A percentile compares a stretch with the other conserved stretches of the same genome.
Conservation (phyloP, 768 basidiomycete species). For the Suillus discolor region DNA sequence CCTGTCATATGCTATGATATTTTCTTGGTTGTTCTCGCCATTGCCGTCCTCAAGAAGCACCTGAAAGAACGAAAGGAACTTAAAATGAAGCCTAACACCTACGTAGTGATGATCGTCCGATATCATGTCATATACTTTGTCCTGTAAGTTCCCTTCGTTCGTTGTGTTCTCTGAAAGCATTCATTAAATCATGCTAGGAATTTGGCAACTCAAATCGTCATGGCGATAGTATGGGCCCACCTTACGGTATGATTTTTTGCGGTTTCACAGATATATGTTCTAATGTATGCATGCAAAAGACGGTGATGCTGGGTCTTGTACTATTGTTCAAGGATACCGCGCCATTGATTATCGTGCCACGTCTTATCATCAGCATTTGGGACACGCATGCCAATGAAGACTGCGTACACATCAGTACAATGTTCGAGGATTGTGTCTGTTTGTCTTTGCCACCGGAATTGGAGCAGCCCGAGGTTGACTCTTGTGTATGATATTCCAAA, state of each 20-base stretch:
- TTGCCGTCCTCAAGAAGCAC: background rate
- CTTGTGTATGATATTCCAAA: background rate
- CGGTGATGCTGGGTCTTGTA: background rate
- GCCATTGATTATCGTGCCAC: background rate
- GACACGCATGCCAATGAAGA: background rate
- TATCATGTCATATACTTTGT: background rate
- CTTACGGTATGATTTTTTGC: background rate
- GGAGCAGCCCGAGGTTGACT: background rate
- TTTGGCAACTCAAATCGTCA: background rate
- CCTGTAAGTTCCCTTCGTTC: background rate
- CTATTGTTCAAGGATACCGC: background rate
- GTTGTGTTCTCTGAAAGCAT: background rate
- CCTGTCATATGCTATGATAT: slow-evolving; percentile 1
- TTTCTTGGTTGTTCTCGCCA: background rate
- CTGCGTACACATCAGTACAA: background rate
- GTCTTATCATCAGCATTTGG: background rate
- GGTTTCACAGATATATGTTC: background rate
- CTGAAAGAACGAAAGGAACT: background rate
- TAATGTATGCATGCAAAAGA: background rate
- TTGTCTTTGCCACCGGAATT: background rate
- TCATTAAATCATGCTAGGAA: background rate
- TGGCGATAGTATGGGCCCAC: background rate
- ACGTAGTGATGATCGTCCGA: background rate
- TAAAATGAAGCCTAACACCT: background rate
- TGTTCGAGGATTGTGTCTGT: background rate